Base-by-base conservation (phyloP, 169 alveolate species). In the Plasmodium cynomolgi region DNA sequence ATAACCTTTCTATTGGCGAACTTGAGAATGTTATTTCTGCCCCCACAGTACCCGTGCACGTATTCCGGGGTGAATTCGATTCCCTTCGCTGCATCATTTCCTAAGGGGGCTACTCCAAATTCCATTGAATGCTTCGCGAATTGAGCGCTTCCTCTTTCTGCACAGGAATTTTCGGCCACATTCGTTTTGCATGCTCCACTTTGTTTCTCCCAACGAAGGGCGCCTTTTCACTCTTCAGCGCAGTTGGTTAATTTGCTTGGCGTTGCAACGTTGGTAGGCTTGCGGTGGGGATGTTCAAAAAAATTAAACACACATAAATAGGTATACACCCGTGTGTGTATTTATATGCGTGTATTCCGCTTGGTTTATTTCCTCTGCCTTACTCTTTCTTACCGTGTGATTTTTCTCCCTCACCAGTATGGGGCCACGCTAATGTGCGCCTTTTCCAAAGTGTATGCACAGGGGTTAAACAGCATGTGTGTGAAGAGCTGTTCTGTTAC, bases 21-120 rank as follows among this genome's bases (percentile, higher is more conserved):
- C 62, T 85, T 85, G 41, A 68, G 81, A 13, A 85, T 74, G 68
- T 85, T 85, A 74, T 85, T 85, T 85, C 80, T 77, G 56, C 58
- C 29, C 31, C 73, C 80, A 85, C 44, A 56, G 56, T 85, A 85
- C 23, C 93, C 93, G 31, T 85, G 86, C 23, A 85, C 72, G 62
- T 85, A 74, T 56, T 75, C 71, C 20, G 84, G 93, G 17, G 13
- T 85, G 33, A 85, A 71, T 34, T 47, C n/a, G 15, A 85, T 56
- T 50, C 80, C 58, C 26, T 75, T 54, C 81, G 34, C 62, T 20
- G 44, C 86, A 62, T 84, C 58, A 71, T 84, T 23, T 34, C 54
- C 6, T 7, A 7, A 6, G 9, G 41, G 77, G 37, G 31, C 7
- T 68, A 68, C 15, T 68, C 37, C 77, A 68, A 68, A 68, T 11